These are phyloP conservation scores for Melastoma malabathricum DNA, from an alignment of 345 rosid genomes.

Conservation along the genomic window DNA sequence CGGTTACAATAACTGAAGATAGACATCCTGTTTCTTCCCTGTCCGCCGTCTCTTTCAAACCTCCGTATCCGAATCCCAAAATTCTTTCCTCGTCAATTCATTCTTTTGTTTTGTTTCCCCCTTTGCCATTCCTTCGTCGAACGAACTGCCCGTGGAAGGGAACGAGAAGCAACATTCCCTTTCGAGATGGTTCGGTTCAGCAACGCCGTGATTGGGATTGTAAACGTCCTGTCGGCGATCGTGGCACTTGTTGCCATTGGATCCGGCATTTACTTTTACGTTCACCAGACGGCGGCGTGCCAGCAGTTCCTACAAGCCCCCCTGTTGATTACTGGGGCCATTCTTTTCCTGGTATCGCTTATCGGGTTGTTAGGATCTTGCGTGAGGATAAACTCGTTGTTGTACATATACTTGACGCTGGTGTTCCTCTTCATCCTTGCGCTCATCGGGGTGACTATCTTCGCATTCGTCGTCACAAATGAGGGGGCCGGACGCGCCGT, in stretches of 20 bases:
- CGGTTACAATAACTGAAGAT: too few species aligned
- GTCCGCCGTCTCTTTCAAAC: too few species aligned
- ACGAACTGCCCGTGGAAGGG: too few species aligned
- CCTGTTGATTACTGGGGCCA: slow-evolving; percentile 12
- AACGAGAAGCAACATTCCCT: too few species aligned
- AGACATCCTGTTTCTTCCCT: too few species aligned
- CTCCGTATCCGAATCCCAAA: too few species aligned
- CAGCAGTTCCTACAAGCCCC: slow-evolving; percentile 12
- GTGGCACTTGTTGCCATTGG: slow-evolving; percentile 12
- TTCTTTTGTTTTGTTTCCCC: too few species aligned
- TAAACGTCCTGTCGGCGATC: slow-evolving; percentile 14
- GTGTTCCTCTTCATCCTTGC: slow-evolving; percentile 14
- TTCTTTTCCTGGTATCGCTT: slow-evolving; percentile 9
- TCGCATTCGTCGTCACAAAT: slow-evolving; percentile 19
- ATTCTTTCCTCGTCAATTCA: too few species aligned
- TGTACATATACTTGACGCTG: slow-evolving; percentile 13
- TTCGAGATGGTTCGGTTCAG: slow-evolving; percentile 18
- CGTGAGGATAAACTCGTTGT: slow-evolving; percentile 6
- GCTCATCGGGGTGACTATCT: slow-evolving; percentile 10
- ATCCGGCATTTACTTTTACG: slow-evolving; percentile 3
- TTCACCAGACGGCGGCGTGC: slow-evolving; percentile 10
- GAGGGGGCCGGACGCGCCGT: slow-evolving; percentile 9
- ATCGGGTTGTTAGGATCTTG: slow-evolving; percentile 20
- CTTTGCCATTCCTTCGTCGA: too few species aligned
- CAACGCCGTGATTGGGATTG: slow-evolving; percentile 10